Conservation (phyloP, 169 alveolate species). For the Besnoitia besnoiti region DNA sequence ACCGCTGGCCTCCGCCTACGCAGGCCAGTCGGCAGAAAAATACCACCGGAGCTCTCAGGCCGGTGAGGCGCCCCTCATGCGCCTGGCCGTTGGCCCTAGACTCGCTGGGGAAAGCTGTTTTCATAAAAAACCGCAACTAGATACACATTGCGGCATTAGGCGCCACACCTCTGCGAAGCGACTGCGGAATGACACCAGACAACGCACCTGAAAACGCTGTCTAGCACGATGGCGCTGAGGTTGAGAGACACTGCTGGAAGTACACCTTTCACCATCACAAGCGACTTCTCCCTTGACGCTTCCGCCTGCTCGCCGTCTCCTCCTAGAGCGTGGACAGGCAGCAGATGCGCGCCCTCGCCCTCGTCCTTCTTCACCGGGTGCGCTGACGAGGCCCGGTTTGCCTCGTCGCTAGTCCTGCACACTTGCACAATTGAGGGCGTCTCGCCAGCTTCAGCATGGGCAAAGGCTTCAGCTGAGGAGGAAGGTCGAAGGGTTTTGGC, state of each 20-base stretch:
- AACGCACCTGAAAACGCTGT: constrained; percentile 10
- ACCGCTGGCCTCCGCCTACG: no score
- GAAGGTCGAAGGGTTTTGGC: background rate
- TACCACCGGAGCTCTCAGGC: no score
- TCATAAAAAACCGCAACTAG: no score
- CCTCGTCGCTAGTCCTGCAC: background rate
- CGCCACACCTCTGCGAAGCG: no score
- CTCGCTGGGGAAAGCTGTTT: no score
- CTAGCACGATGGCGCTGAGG: background rate
- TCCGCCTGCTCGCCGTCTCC: background rate
- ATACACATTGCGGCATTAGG: no score
- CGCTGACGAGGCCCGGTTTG: background rate
- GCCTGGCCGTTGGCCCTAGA: no score
- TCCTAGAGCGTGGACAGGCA: background rate
- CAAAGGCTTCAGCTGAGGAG: background rate
- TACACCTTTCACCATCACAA: constrained; percentile 19
- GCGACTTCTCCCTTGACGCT: background rate
- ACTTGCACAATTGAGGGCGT: background rate
- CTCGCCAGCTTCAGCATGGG: constrained; percentile 2
- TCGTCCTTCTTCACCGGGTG: no score
- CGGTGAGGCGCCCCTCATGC: no score
- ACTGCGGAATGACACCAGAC: no score
- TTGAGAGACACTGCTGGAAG: background rate
- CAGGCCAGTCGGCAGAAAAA: no score
- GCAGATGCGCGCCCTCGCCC: no score